phyloP scores from a whole-genome alignment of 768 basidiomycete genomes.

The Rhizopogon roseolus region DNA sequence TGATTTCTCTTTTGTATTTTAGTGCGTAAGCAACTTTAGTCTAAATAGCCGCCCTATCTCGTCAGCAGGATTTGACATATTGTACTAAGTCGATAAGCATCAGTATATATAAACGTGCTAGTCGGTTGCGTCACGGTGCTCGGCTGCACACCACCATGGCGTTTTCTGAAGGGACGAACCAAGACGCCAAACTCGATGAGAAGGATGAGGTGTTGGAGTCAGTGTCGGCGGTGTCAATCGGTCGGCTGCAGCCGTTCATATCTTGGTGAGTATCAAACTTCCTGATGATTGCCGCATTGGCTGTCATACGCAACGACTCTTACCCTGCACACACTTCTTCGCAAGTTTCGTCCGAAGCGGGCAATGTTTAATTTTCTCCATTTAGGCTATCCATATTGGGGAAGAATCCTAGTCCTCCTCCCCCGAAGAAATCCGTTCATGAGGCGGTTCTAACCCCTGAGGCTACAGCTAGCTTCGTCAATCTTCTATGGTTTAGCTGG shows the following conservation, averaged over 20 bases:
- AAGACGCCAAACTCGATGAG: not conserved
- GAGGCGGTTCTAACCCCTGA: constrained; percentile 65
- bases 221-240: too few species aligned
- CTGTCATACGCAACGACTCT: too few species aligned
- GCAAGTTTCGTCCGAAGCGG: too few species aligned
- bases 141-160: not conserved
- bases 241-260: not conserved
- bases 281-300: too few species aligned
- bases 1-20: too few species aligned
- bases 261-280: not conserved
- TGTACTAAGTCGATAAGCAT: too few species aligned
- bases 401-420: constrained; percentile 22
- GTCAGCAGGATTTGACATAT: not conserved
- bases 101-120: too few species aligned
- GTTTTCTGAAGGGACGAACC: not conserved
- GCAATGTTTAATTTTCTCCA: not conserved
- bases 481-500: constrained; percentile 68
- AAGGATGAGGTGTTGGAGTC: not conserved
- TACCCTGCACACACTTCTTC: too few species aligned
- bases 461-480: constrained; percentile 53
- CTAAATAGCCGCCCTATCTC: too few species aligned
- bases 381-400: constrained; percentile 1
- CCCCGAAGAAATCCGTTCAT: constrained; percentile 49
- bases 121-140: too few species aligned
- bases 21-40: too few species aligned